Percentiles rank a stretch among this genome's conserved stretches.
Evolutionary conservation across 306 rosid species (phyloP).

Genomic region (Abrus pulchellus): DNA sequence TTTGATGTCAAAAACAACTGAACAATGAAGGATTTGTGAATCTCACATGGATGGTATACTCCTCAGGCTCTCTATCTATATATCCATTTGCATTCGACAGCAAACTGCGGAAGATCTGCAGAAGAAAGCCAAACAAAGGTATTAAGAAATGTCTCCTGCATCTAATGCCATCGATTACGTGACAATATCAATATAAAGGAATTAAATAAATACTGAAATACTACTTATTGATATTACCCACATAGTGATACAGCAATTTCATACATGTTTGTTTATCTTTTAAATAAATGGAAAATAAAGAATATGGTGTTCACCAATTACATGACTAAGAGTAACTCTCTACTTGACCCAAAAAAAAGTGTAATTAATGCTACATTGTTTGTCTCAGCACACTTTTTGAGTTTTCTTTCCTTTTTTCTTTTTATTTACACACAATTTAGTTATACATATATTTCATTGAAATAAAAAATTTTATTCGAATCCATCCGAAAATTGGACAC

Average conservation of each 20-base stretch:
- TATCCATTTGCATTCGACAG: background rate
- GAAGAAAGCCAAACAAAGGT: conserved; percentile 6
- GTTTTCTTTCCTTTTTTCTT: background rate
- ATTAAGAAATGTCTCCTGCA: background rate
- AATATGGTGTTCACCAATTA: background rate
- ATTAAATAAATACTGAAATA: background rate
- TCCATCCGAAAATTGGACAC: background rate
- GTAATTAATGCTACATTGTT: background rate
- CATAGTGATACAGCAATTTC: background rate
- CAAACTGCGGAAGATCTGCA: conserved; percentile 48
- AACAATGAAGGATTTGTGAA: conserved; percentile 39
- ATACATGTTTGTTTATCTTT: background rate
- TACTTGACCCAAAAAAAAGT: too few species aligned
- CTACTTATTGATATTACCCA: too few species aligned
- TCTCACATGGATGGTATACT: conserved; percentile 33
- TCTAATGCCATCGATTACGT: background rate
- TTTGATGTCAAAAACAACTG: background rate
- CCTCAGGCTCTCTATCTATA: background rate
- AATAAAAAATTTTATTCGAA: background rate
- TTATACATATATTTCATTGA: background rate
- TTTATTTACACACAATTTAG: background rate
- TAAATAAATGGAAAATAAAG: background rate
- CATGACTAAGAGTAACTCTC: background rate
- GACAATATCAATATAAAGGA: background rate
- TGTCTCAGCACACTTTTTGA: background rate